Percentiles rank a stretch among this genome's conserved stretches.
These are phyloP conservation scores for Daldinia caldariorum DNA, from an alignment of 495 filamentous ascomycete genomes.

Conservation along the genomic window DNA sequence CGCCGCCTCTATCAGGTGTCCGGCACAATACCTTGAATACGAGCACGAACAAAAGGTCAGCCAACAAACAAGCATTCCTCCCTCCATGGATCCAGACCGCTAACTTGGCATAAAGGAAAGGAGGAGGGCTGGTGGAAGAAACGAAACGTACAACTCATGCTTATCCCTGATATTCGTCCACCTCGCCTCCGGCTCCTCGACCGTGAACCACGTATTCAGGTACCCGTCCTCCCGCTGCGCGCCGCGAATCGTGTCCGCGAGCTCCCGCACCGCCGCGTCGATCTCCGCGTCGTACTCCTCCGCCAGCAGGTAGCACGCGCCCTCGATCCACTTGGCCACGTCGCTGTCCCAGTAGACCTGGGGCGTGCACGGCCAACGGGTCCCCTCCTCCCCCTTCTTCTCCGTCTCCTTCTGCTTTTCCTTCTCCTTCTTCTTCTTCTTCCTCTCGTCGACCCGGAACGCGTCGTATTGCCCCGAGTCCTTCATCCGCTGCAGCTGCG, in stretches of 20 bases:
- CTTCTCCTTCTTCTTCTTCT: slow-evolving; percentile 62
- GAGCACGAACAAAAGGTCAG: slow-evolving; percentile 1
- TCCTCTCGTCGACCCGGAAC: slow-evolving; percentile 49
- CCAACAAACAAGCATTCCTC: slow-evolving; percentile 14
- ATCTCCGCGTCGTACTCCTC: slow-evolving; percentile 56
- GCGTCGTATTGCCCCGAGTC: slow-evolving; percentile 65
- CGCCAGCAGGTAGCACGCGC: slow-evolving; percentile 65
- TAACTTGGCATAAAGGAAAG: background rate
- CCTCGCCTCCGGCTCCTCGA: slow-evolving; percentile 60
- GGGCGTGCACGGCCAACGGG: slow-evolving; percentile 62
- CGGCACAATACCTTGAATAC: slow-evolving; percentile 62
- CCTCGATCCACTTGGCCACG: slow-evolving; percentile 69
- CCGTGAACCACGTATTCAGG: slow-evolving; percentile 67
- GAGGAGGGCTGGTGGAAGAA: background rate
- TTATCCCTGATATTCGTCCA: slow-evolving; percentile 69
- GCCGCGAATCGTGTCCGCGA: slow-evolving; percentile 63
- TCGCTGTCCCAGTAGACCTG: slow-evolving; percentile 70
- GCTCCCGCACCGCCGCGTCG: slow-evolving; percentile 62
- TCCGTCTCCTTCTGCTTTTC: slow-evolving; percentile 51
- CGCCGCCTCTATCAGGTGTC: slow-evolving; percentile 69
- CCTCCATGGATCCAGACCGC: background rate
- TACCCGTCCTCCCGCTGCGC: slow-evolving; percentile 69
- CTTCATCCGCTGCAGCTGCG: slow-evolving; percentile 63
- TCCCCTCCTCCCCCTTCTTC: slow-evolving; percentile 61
- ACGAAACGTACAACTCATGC: slow-evolving; percentile 65